Conservation (phyloP, 257 asterid species). For the Galeopsis tetrahit region DNA sequence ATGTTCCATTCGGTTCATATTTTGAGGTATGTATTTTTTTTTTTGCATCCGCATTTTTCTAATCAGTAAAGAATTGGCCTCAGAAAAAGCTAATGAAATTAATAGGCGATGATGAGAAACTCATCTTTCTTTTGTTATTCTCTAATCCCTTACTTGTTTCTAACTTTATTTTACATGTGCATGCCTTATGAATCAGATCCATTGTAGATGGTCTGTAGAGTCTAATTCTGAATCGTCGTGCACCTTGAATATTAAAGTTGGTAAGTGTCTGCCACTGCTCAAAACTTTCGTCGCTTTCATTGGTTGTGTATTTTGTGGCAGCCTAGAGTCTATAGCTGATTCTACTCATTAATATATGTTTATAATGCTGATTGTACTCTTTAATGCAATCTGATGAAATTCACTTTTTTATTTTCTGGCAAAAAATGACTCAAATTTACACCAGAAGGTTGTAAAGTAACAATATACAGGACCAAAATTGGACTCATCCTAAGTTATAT, state of each 20-base stretch:
- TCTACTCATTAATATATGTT: not conserved
- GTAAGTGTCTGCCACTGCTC: slow-evolving; percentile 51
- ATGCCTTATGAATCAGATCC: slow-evolving; percentile 64
- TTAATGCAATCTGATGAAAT: not conserved
- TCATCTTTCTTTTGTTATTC: not conserved
- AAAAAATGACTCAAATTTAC: not conserved
- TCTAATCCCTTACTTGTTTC: slow-evolving; percentile 5
- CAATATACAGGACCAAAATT: not conserved
- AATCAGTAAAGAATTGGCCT: not conserved
- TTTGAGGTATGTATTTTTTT: slow-evolving; percentile 71
- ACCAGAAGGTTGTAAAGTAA: not conserved
- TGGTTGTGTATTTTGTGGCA: not conserved
- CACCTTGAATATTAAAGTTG: slow-evolving; percentile 82
- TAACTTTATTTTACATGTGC: slow-evolving; percentile 10
- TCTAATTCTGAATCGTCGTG: slow-evolving; percentile 75
- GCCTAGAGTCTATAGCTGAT: no score
- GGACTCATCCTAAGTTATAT: not conserved
- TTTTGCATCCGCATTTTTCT: slow-evolving; percentile 21
- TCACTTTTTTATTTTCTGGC: not conserved
- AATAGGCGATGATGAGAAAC: no score
- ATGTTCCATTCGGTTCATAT: slow-evolving; percentile 96
- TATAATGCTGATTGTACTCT: not conserved
- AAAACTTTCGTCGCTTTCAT: slow-evolving; percentile 15
- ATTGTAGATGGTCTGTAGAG: slow-evolving; percentile 80
- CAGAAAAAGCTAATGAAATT: slow-evolving; percentile 3